A percentile compares a stretch with the other conserved stretches of the same genome.
Evolutionary conservation across 768 basidiomycete species (phyloP).

Genomic region (Amanita rimosa): DNA sequence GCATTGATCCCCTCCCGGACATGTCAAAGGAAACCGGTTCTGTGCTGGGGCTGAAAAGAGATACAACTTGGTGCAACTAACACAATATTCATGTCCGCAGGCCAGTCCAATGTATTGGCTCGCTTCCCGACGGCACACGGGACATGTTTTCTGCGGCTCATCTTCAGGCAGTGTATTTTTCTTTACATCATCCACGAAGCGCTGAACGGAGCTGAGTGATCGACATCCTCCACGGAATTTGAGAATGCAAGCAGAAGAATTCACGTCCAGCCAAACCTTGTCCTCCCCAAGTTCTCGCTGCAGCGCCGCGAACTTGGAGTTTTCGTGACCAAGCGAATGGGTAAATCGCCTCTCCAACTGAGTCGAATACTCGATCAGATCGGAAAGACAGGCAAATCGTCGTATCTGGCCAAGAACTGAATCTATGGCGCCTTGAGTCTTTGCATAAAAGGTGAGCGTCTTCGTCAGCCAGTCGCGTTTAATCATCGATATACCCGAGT

Average conservation of each 20-base stretch:
- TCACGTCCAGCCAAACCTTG: background rate
- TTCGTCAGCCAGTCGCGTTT: slow-evolving; percentile 1
- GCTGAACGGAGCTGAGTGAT: background rate
- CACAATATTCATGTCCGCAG: slow-evolving; percentile 41
- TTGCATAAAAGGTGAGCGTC: background rate
- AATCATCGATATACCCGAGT: background rate
- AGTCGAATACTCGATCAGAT: background rate
- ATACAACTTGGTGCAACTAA: slow-evolving; percentile 35
- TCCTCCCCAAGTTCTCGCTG: background rate
- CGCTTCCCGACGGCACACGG: slow-evolving; percentile 39
- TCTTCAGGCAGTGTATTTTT: background rate
- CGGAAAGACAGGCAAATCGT: background rate
- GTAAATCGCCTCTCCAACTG: background rate
- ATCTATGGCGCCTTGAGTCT: background rate
- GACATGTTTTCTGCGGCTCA: slow-evolving; percentile 23
- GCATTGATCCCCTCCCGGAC: slow-evolving; percentile 53
- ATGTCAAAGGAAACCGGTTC: slow-evolving; percentile 47
- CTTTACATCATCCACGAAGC: background rate
- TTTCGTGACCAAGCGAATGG: background rate
- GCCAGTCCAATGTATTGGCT: slow-evolving; percentile 27
- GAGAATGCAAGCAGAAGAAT: background rate
- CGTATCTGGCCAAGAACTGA: background rate
- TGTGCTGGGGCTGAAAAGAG: slow-evolving; percentile 27
- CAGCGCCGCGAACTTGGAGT: background rate
- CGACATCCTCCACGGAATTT: background rate